Base-by-base conservation (phyloP, 805 yeast genomes). In the Spathaspora girioi region DNA sequence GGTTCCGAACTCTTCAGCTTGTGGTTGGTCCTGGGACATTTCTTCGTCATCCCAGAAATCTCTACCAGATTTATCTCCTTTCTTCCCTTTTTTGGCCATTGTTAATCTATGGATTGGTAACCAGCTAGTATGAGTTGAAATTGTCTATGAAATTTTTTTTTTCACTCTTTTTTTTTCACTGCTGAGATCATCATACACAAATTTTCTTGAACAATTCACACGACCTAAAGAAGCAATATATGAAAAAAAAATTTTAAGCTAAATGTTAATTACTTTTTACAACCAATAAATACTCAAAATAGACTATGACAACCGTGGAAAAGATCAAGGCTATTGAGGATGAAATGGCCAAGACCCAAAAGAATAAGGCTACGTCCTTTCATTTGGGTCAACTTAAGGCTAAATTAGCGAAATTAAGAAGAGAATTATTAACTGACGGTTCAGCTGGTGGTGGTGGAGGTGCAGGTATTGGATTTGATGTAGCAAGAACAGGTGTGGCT, bases 321-420 rank as follows among this genome's bases (percentile, higher is more conserved):
- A 80, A 87, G 67, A 87, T 87, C 65, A 85, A 87, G 75, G 85
- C 86, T 74, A 88, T 92, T 77, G 97, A 93, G 72, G 94, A 87
- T 73, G 99, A 93, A 79, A 93, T 93, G 99, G 92, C 97, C 75
- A 80, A 80, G 63, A 94, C 99, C 64, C 99, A 94, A 68, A 94
- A 93, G 75, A 94, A 94, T 75, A 94, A 94, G 83, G 96, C 96
- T 66, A 94, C 99, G 2, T 89, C 94, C 58, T 93, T 88, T 75
- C 99, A 94, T 78, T 76, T 94, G 79, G 99, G 99, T 65, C 97
- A 91, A 75, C 78, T 94, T 57, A 94, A 96, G 71, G 99, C 99
- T 50, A 94, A 94, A 65, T 75, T 94, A 51, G 99, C 99, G 50
- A 92, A 93, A 66, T 78, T 94, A 60, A 89, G 96, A 76, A 83